Conservation (phyloP, 1,139 yeast species). For the Protomyces macrosporus region DNA sequence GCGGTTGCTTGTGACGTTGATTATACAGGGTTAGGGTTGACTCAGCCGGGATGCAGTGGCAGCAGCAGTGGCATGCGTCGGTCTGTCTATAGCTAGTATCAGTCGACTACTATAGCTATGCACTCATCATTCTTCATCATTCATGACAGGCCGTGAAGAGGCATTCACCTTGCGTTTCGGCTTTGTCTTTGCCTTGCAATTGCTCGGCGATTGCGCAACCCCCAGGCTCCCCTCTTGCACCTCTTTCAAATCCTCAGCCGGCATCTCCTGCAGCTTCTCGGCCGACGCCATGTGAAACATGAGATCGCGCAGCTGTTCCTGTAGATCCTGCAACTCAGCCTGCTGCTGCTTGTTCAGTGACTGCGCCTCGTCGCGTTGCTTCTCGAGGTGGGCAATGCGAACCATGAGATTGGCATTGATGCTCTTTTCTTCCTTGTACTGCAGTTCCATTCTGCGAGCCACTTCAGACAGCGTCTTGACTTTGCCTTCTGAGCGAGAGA, state of each 20-base stretch:
- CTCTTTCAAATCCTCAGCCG: background rate
- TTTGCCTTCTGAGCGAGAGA: constrained; percentile 27
- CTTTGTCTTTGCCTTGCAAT: background rate
- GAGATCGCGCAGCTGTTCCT: constrained; percentile 47
- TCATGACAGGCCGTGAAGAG: background rate
- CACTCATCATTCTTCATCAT: background rate
- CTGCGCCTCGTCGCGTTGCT: constrained; percentile 32
- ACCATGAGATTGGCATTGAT: constrained; percentile 54
- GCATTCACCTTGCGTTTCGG: background rate
- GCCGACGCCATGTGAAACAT: constrained; percentile 15
- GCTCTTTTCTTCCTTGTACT: constrained; percentile 47
- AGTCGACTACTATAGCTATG: too few species aligned
- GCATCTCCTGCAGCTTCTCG: background rate
- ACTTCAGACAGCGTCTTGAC: constrained; percentile 38
- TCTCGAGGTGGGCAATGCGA: constrained; percentile 51
- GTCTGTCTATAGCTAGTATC: too few species aligned
- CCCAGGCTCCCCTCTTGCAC: background rate
- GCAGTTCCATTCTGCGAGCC: constrained; percentile 37
- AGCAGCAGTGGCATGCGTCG: too few species aligned
- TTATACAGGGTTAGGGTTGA: background rate
- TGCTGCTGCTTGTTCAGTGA: constrained; percentile 43
- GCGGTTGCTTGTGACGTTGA: background rate
- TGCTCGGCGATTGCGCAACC: background rate
- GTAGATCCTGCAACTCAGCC: constrained; percentile 35
- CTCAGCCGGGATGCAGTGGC: too few species aligned